Evolutionary conservation across 129 eudicot genomes (phyloP), one percentile per base, ranked within the genome.

Genomic region (Flaveria linearis): DNA sequence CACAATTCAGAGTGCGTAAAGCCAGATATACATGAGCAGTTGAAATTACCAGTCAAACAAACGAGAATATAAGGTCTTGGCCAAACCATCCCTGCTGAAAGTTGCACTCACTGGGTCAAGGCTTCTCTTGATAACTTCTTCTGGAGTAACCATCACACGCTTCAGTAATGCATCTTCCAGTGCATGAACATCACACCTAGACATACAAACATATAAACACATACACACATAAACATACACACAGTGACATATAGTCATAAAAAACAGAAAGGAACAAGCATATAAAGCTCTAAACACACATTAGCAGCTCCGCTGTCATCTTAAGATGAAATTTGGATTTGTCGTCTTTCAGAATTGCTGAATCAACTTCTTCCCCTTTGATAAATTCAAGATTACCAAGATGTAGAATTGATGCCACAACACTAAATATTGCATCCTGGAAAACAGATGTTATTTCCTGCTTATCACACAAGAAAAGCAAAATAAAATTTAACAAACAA

Each of bases 91-190:
- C 78, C 98, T 87, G 76, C 97, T 87, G 33, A 87, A 82, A 71
- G 83, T 43, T 83, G 98, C 98, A 62, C 90, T 87, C 65, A 68
- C 81, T 53, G 98, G 98, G 79, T 91, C 96, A 74, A 94, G 96
- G 82, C 97, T 88, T 89, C 97, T 93, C 73, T 93, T 93, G 62
- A 93, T 93, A 80, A 93, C 98, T 88, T 93, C 98, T 87, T 93
- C 98, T 14, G 98, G 98, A 76, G 98, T 93, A 49, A 93, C 83
- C 97, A 93, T 93, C 73, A 93, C 96, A 84, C 98, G 98, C 55
- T 87, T 94, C 68, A 89, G 61, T 69, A 94, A 76, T 46, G 98
- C 98, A 91, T 88, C 93, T 87, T 94, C 93, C 77, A 94, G 77
- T 74, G 85, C 84, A 55, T 25, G 71, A 78, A 30, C 80, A 83